Conservation (phyloP, 1,139 yeast species). For the Geotrichum restrictum region DNA sequence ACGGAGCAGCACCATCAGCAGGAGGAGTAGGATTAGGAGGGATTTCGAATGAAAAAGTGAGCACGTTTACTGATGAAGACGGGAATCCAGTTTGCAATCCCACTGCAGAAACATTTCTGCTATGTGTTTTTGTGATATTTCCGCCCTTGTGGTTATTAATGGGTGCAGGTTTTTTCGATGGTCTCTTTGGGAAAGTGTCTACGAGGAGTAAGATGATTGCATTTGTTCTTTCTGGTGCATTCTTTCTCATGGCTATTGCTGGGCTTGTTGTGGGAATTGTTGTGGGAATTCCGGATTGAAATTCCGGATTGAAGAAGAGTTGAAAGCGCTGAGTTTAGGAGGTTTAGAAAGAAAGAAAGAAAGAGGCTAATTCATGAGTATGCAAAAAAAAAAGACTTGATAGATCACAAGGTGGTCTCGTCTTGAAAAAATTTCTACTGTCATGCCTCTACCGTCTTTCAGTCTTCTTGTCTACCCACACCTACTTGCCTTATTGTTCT, state of each 20-base stretch:
- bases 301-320: no score
- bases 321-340: background rate
- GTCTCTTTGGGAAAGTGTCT: slow-evolving; percentile 17
- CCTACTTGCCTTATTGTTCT: no score
- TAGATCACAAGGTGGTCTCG: no score
- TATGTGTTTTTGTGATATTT: slow-evolving; percentile 14
- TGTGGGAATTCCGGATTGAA: slow-evolving; percentile 19
- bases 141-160: slow-evolving; percentile 22
- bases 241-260: slow-evolving; percentile 17
- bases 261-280: slow-evolving; percentile 20
- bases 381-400: no score
- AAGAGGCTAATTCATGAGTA: no score
- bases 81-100: slow-evolving; percentile 15
- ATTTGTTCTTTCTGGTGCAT: slow-evolving; percentile 11
- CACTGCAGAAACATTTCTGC: slow-evolving; percentile 13
- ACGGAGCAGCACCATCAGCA: no score
- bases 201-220: slow-evolving; percentile 17
- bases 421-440: no score
- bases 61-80: background rate
- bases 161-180: slow-evolving; percentile 20
- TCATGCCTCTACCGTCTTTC: no score
- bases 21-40: no score
- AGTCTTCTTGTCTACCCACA: no score
- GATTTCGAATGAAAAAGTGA: background rate
- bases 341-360: no score